Base-by-base conservation (phyloP, 176 grass and related monocot species). In the Aegilops bicornis region DNA sequence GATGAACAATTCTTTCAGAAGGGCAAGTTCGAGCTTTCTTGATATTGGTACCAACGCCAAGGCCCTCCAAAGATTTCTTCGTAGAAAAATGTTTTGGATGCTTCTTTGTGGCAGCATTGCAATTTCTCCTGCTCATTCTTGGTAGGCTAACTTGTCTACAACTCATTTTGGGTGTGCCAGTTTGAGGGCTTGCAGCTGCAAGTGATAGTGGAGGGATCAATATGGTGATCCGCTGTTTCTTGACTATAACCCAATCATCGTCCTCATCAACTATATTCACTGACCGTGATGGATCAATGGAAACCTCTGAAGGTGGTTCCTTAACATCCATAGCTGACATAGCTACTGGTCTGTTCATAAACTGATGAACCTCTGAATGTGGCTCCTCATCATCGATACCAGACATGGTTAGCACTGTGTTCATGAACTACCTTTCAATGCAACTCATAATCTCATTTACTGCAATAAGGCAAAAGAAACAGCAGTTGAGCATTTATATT, bases 161-260 rank as follows among this genome's bases (percentile, higher is more conserved):
- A 64, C 83, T 74, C 79, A 72, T 4, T 77, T 45, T 78, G 42
- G 58, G 56, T 2, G 16, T 52, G 16, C 64, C 67, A 52, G 45
- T 37, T 79, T 83, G 33, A 86, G 64, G 42, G 17, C 60, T 85
- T 86, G 54, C 27, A 74, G 66, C 32, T 79, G 29, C 43, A 83
- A 66, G 73, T 83, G 90, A 79, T 73, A 37, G 59, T 67, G 83
- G 79, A 86, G 90, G 90, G 76, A 92, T 74, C 5, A 82, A 77
- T 79, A 92, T 74, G 79, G 22, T 92, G 58, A 92, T 24, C 40
- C 73, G 78, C 74, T 92, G 90, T 72, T 86, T 92, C 79, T 92
- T 89, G 47, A 92, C 86, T 83, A 92, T 86, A 39, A 92, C 65
- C 90, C 90, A 92, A 16, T 92, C 90, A 79, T 83, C 83, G 68